Conservation (phyloP, 306 rosid genomes). For the Vicia faba region DNA sequence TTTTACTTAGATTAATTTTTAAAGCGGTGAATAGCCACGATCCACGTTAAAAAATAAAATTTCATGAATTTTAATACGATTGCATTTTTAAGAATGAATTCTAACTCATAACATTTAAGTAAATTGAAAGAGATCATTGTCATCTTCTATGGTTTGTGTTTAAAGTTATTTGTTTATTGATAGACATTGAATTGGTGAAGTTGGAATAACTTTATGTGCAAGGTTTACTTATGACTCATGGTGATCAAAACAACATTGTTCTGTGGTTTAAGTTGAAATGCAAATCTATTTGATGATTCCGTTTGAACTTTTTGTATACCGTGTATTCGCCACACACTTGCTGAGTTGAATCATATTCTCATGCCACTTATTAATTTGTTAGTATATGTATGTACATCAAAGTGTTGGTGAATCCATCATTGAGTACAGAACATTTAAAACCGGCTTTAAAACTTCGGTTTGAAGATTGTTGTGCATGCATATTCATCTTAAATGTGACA, state of each 20-base stretch:
- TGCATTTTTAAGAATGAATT: too few species aligned
- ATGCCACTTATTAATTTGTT: conserved; percentile 16
- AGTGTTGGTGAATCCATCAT: background rate
- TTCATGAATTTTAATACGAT: too few species aligned
- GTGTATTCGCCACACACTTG: conserved; percentile 44
- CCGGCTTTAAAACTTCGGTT: background rate
- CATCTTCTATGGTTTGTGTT: background rate
- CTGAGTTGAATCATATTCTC: conserved; percentile 25
- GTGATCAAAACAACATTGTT: background rate
- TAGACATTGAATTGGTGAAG: background rate
- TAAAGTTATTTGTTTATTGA: background rate
- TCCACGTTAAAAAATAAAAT: too few species aligned
- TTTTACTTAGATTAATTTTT: too few species aligned
- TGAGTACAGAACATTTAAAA: background rate
- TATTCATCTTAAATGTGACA: background rate
- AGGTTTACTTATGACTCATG: conserved; percentile 10
- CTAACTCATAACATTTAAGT: too few species aligned
- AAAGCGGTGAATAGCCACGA: too few species aligned
- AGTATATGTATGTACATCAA: background rate
- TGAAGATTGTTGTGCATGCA: background rate
- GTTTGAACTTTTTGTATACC: conserved; percentile 16
- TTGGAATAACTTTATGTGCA: conserved; percentile 7
- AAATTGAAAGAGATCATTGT: too few species aligned
- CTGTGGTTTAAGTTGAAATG: background rate
- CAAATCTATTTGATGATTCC: conserved; percentile 22